Evolutionary conservation across 2,329 filamentous ascomycete genomes (phyloP).

Genomic region (Hypoxylon sp.): DNA sequence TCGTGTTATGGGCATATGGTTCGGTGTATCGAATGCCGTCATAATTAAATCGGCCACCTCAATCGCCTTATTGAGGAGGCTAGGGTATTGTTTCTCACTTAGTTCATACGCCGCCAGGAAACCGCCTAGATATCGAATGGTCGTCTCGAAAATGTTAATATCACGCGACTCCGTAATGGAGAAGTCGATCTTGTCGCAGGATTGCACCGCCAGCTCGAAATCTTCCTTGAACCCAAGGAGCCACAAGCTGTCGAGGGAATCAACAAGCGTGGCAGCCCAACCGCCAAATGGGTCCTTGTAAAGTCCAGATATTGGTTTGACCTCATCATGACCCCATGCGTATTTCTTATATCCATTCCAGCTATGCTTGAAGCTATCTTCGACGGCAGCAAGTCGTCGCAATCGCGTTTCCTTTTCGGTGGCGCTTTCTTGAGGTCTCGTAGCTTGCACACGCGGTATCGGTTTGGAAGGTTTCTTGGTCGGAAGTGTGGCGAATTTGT

Average conservation of each 20-base stretch:
- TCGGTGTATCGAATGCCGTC: constrained; percentile 72
- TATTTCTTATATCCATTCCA: constrained; percentile 68
- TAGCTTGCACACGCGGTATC: constrained; percentile 68
- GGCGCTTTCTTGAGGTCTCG: constrained; percentile 57
- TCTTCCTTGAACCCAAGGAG: constrained; percentile 73
- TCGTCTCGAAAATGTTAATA: constrained; percentile 76
- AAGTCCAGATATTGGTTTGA: constrained; percentile 63
- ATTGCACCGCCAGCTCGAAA: constrained; percentile 69
- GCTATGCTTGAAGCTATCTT: constrained; percentile 60
- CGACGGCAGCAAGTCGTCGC: constrained; percentile 55
- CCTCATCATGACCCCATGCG: constrained; percentile 72
- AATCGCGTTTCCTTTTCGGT: constrained; percentile 48
- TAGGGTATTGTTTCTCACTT: constrained; percentile 60
- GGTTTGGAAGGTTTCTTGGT: constrained; percentile 52
- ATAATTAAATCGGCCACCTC: constrained; percentile 72
- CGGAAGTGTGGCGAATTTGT: constrained; percentile 48
- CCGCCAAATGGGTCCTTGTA: constrained; percentile 68
- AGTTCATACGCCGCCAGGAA: constrained; percentile 75
- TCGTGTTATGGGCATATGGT: constrained; percentile 69
- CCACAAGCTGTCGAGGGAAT: constrained; percentile 75
- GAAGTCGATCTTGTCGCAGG: constrained; percentile 68
- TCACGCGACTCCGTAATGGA: constrained; percentile 57
- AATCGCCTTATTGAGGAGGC: constrained; percentile 67
- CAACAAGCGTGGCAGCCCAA: constrained; percentile 74
- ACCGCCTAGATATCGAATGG: constrained; percentile 75